Evolutionary conservation across 2,329 filamentous ascomycete genomes (phyloP), one percentile per base, ranked within the genome.

Genomic region (Lizonia empirigonia): DNA sequence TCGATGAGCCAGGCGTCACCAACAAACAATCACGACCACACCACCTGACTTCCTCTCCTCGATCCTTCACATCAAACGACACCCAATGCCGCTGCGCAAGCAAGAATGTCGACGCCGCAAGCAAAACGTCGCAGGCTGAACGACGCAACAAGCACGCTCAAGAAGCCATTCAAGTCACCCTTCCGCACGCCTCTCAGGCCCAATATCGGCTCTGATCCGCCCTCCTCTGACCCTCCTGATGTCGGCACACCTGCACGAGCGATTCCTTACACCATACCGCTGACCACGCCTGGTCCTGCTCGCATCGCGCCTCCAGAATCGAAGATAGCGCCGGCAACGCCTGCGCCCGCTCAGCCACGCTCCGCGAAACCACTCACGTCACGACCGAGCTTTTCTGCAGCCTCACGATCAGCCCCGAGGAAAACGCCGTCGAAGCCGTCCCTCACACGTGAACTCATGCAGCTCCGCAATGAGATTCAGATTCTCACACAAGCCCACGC

Each of bases 121-220:
- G 77, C 77, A 50, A 89, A 89, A 75, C 82, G 85, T 40, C 85
- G 86, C 53, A 83, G 85, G 58, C 75, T 87, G 56, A 80, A 86
- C 50, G 75, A 80, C 35, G 80, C 82, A 30, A 74, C 79, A 18
- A 78, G 77, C n/a, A 81, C 81, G 6, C 80, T 90, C 38, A 80
- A 81, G 55, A 88, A 86, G 66, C 88, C 88, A 0, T 91, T 91
- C 75, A 85, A 86, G 59, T 90, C 88, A 36, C 88, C 87, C 12
- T 80, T 88, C 54, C 82, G 80, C 59, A 79, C 76, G 29, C 75
- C 77, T 19, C 52, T 68, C 42, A 70, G 66, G 46, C 60, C 62
- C 13, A 53, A 29, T 26, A 51, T 60, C 30, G 55, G 59, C 36
- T 62, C 63, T 26, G 60, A 64, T 27, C 58, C 60, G 12, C 62